Evolutionary conservation across 495 filamentous ascomycete genomes (phyloP).

Genomic region (Astrothelium macrocarpum): DNA sequence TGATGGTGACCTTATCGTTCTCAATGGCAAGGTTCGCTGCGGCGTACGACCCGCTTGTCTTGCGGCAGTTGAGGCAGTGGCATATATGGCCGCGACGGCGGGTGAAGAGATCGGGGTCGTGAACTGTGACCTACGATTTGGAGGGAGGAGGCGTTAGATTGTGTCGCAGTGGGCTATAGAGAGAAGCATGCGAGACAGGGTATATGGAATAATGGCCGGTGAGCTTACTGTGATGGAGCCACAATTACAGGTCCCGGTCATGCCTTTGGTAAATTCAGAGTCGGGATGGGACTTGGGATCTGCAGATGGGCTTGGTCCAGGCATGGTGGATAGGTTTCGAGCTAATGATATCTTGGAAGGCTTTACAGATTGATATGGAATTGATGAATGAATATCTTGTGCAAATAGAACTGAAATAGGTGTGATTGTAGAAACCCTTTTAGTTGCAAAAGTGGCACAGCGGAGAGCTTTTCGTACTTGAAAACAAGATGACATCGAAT

Average conservation of each 20-base stretch:
- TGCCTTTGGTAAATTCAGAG: slow-evolving; percentile 17
- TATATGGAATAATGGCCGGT: not conserved
- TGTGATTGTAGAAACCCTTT: not conserved
- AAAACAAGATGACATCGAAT: not conserved
- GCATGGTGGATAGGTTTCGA: not conserved
- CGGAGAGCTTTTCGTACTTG: not conserved
- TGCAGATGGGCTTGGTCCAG: not conserved
- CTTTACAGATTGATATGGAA: not conserved
- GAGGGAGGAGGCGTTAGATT: not conserved
- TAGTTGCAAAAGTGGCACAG: not conserved
- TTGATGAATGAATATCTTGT: not conserved
- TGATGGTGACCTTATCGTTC: slow-evolving; percentile 31
- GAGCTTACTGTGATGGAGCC: slow-evolving; percentile 27
- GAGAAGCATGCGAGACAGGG: not conserved
- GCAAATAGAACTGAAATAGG: not conserved
- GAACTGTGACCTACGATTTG: slow-evolving; percentile 21
- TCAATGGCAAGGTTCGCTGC: slow-evolving; percentile 34
- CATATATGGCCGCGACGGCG: slow-evolving; percentile 29
- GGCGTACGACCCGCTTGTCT: slow-evolving; percentile 34
- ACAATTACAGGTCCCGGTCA: slow-evolving; percentile 33
- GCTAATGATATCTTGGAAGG: not conserved
- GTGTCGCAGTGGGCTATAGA: not conserved
- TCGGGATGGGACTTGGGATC: slow-evolving; percentile 21
- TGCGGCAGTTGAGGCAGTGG: slow-evolving; percentile 33
- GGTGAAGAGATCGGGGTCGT: slow-evolving; percentile 32